Percentiles rank a stretch among this genome's conserved stretches.
phyloP scores from a whole-genome alignment of 1,284 basidiomycete genomes.

The Fomes fomentarius region DNA sequence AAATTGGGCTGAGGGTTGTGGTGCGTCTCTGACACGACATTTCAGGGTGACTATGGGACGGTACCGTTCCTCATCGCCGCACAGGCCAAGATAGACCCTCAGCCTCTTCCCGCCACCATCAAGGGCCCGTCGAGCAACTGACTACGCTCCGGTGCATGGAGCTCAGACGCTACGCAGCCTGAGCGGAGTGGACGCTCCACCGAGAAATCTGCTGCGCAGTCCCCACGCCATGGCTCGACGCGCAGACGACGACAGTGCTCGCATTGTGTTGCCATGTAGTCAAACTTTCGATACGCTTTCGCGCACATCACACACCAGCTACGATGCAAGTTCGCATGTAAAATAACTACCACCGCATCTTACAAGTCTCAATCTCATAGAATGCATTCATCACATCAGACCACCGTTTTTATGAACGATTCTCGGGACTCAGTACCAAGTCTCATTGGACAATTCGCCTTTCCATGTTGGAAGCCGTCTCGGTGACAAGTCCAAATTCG shows the following conservation, averaged over 20 bases:
- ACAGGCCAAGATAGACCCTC: neutral
- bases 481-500: too few species aligned
- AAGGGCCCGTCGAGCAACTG: neutral
- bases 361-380: too few species aligned
- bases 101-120: neutral
- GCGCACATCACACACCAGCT: neutral
- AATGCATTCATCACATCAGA: too few species aligned
- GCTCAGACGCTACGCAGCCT: neutral
- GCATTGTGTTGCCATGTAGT: neutral
- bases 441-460: too few species aligned
- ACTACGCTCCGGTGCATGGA: neutral
- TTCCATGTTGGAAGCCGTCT: too few species aligned
- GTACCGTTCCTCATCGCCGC: neutral
- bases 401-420: too few species aligned
- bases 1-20: neutral
- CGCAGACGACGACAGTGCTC: neutral
- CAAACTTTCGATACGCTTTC: neutral
- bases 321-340: neutral
- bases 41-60: conserved; percentile 6
- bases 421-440: too few species aligned
- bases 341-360: neutral
- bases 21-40: neutral
- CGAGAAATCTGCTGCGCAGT: neutral
- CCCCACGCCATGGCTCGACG: too few species aligned
- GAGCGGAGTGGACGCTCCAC: neutral